Evolutionary conservation across 176 grass and related monocot species (phyloP), one percentile per base, ranked within the genome.

Genomic region (Bothriochloa decipiens): DNA sequence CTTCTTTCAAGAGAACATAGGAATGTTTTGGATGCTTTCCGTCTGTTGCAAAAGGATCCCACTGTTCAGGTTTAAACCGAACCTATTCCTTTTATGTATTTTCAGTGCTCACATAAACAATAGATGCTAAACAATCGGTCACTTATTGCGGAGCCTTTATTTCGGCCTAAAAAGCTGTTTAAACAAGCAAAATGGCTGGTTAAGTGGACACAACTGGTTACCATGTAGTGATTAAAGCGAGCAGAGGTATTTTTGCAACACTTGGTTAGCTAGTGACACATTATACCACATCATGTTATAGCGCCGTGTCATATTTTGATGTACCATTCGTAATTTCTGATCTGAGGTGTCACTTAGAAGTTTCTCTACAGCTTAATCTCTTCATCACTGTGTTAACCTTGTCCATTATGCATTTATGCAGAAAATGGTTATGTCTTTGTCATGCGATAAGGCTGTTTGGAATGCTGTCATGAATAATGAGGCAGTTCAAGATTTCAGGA

Each of bases 341-440:
- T 62, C 35, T 26, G 6, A 57, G 72, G 5, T 70, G 13, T n/a
- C n/a, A 26, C 1, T 13, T 60, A 20, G 40, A 87, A 16, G 47
- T 82, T 86, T 70, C 7, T 58, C 1, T 65, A 43, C 41, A 35
- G n/a, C 50, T 55, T 12, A 2, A 2, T 69, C 83, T 73, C 20
- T 47, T 11, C 11, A 26, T 60, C 43, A 6, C 2, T 74, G 15
- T 81, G 26, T 66, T 89, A 68, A 76, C 72, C n/a, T 29, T 68
- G 70, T 81, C 33, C 64, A 77, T 28, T 6, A 80, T 91, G 79
- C 37, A 40, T 40, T 40, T 40, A 4, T 42, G 40, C 91, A 96
- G 96, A 94, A 86, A 89, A 89, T 99, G 83, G 96, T 96, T 40
- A 77, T 99, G 76, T 94, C 96, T 43, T 92, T 99, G 71, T 90